Conservation (phyloP, 805 yeast species). For the Teunomyces pallodes region DNA sequence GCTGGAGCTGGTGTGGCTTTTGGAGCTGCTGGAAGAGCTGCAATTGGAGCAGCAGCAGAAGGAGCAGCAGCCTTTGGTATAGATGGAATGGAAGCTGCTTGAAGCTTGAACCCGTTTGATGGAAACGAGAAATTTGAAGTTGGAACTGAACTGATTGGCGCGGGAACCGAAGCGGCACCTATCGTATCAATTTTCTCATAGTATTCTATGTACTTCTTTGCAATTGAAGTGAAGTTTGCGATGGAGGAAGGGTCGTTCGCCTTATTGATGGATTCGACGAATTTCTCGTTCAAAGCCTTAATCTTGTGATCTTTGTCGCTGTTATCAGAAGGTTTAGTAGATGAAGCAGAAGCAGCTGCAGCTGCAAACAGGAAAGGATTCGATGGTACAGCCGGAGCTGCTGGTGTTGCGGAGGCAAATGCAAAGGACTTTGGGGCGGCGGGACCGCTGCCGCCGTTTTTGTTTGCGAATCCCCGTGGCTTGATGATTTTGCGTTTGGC, state of each 20-base stretch:
- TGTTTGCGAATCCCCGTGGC: conserved; percentile 29
- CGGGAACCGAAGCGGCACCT: conserved; percentile 4
- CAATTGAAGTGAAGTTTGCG: conserved; percentile 54
- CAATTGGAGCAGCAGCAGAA: conserved; percentile 3
- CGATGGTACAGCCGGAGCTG: not conserved
- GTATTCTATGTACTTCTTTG: conserved; percentile 59
- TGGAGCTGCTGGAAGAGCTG: conserved; percentile 1
- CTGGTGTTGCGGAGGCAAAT: not conserved
- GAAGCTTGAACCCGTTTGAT: not conserved
- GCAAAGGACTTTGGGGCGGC: not conserved
- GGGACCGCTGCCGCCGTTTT: not conserved
- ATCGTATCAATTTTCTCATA: conserved; percentile 32
- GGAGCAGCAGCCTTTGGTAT: not conserved
- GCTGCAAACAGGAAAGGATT: conserved; percentile 4
- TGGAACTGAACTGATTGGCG: not conserved
- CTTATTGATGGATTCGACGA: conserved; percentile 47
- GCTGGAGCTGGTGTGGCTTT: conserved; percentile 4
- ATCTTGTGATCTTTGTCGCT: conserved; percentile 45
- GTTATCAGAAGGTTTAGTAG: not conserved
- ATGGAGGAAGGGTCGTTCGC: conserved; percentile 44
- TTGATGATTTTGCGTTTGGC: conserved; percentile 67
- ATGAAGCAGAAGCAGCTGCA: not conserved
- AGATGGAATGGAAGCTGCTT: conserved; percentile 4
- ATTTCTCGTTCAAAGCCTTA: conserved; percentile 64
- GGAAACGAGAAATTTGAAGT: conserved; percentile 3